Base-by-base conservation (phyloP, 352 stramenopile genomes). In the Phytophthora aleatoria region DNA sequence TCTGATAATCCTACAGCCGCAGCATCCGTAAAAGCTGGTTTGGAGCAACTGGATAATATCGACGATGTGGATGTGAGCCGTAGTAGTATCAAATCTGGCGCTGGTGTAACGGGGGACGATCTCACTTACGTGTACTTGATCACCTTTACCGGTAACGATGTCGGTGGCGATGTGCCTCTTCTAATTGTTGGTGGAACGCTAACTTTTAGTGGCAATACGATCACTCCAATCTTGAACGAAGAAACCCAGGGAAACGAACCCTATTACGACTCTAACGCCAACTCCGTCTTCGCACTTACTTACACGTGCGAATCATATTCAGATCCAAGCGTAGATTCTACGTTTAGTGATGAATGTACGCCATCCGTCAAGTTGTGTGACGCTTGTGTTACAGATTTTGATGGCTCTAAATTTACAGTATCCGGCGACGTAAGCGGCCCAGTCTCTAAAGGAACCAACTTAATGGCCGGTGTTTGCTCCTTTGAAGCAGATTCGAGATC, bases 271-370 rank as follows among this genome's bases (percentile, higher is more conserved):
- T 38, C 41, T 76, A 38, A 11, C 73, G 51, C 57, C 0, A 85
- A 1, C 41, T 81, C 15, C 83, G 89, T 56, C 67, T 28, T 64
- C 26, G 31, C 51, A 6, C 42, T 94, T 15, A 82, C 70, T 1
- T 84, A 87, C 55, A 91, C 81, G 48, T 94, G 85, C 30, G 83
- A 92, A 57, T 85, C 85, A 27, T 97, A 97, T 63, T 96, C 90
- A 11, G 81, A 94, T 42, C 89, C 89, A 9, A 63, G 66, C 7
- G 59, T 69, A 1, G 79, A 74, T 36, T 73, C 74, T 5, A 78
- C 71, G 2, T 89, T 95, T 31, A 92, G 73, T 53, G 49, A 60
- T 0, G 58, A 63, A 1, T 97, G 91, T 50, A 73, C 57, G 1
- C 81, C 79, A 2, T 61, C 53, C 0, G 15, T 10, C 27, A 51